Base-by-base conservation (phyloP, 306 rosid species). In the Arachis hypogaea region DNA sequence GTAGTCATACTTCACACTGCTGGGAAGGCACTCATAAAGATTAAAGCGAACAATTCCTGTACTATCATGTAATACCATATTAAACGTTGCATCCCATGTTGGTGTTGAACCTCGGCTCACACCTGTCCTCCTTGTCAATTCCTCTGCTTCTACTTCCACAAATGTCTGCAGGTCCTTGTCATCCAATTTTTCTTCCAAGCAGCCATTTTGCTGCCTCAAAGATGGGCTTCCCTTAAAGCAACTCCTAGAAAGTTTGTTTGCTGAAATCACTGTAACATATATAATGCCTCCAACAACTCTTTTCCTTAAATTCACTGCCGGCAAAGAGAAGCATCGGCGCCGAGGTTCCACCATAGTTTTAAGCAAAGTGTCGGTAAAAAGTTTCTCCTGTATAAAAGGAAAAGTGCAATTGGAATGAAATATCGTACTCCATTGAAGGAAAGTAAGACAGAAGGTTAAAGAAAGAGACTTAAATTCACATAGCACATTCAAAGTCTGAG, bases 291-390 rank as follows among this genome's bases (percentile, higher is more conserved):
- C 96, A 44, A 85, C 93, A 14, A 85, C 96, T 69, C 62, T 85
- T 78, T 86, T 92, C 83, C 82, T 73, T 10, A 88, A 80, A 64
- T 82, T 69, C 68, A 83, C 86, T 9, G 82, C 85, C 63, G 96
- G 96, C 84, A 92, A 81, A 69, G 90, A 76, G 71, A 79, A 79
- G 73, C 98, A 92, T 49, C 85, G 89, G 4, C 96, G 90, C 56
- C 86, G 86, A 78, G 98, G 98, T 79, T 92, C 98, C 56, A 92
- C 96, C 96, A 89, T 85, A 11, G 96, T 88, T 81, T 83, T 92
- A 47, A 65, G 81, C 62, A 92, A 63, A 63, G 91, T 82, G 2
- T 92, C 96, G 7, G 85, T 88, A 54, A 89, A 77, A 73, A 86
- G 72, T 82, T 83, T 92, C 68, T 77, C 93, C 98, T 92, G 70